Conservation (phyloP, 139 green algal genomes). For the Chlorella vulgaris region DNA sequence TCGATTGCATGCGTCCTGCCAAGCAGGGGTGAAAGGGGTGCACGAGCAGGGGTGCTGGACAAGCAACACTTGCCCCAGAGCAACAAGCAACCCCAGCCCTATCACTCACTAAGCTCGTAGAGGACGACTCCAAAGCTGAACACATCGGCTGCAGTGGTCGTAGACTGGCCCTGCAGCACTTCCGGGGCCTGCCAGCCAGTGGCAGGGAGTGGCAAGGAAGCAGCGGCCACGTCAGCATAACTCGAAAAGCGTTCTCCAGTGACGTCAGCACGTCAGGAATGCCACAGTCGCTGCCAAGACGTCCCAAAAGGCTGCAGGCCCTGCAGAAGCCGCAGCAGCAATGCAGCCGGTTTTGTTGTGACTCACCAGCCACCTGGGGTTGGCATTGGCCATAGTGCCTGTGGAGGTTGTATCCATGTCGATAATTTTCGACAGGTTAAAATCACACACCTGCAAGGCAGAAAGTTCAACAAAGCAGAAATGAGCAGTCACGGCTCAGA, state of each 20-base stretch:
- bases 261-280: too few relatives aligned
- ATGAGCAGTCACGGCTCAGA: too few relatives aligned
- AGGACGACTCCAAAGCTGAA: slow-evolving; percentile 13
- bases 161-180: slow-evolving; percentile 40
- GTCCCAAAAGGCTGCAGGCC: too few relatives aligned
- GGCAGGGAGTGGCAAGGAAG: background rate
- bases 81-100: background rate
- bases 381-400: slow-evolving; percentile 42
- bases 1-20: too few relatives aligned
- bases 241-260: too few relatives aligned
- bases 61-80: too few relatives aligned
- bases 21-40: too few relatives aligned
- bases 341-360: too few relatives aligned
- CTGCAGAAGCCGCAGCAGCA: too few relatives aligned
- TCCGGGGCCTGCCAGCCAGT: slow-evolving; percentile 40
- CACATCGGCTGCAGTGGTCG: slow-evolving; percentile 49
- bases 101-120: background rate
- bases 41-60: too few relatives aligned
- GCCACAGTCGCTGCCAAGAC: too few relatives aligned
- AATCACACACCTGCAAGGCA: slow-evolving; percentile 26
- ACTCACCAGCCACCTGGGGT: slow-evolving; percentile 51
- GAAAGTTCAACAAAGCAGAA: background rate
- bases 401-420: slow-evolving; percentile 37
- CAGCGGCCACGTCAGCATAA: too few relatives aligned
- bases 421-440: slow-evolving; percentile 57